Conservation (phyloP, 805 yeast species). For the Kuraishia ogatae region DNA sequence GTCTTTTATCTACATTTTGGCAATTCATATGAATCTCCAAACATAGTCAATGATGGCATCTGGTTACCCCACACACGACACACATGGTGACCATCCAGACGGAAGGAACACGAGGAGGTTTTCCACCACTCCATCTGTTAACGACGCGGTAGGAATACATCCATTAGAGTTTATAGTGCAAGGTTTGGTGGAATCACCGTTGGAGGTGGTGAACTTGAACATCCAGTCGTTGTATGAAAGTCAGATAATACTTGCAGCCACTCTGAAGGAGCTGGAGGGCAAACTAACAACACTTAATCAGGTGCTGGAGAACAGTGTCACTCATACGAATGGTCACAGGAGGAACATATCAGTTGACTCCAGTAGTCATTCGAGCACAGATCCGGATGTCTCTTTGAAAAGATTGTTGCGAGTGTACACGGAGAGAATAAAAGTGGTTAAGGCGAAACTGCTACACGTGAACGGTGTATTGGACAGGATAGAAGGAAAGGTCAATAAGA, state of each 20-base stretch:
- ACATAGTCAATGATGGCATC: neutral
- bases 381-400: neutral
- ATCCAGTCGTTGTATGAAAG: constrained; percentile 47
- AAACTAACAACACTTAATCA: constrained; percentile 17
- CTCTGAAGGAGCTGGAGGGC: constrained; percentile 31
- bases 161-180: constrained; percentile 56
- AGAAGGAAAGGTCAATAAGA: constrained; percentile 25
- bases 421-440: constrained; percentile 15
- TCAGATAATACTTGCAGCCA: constrained; percentile 42
- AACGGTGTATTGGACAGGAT: constrained; percentile 23
- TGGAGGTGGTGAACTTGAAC: constrained; percentile 41
- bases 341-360: neutral
- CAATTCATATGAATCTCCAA: too few relatives aligned
- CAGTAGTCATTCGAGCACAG: neutral
- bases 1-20: too few relatives aligned
- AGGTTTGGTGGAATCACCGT: constrained; percentile 41
- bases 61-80: neutral
- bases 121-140: neutral
- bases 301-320: constrained; percentile 19
- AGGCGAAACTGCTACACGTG: constrained; percentile 15
- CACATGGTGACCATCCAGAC: too few relatives aligned
- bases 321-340: constrained; percentile 6
- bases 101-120: neutral
- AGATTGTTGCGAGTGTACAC: constrained; percentile 1
- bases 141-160: constrained; percentile 27